These are phyloP conservation scores for Fimicolochytrium jonesii DNA, from an alignment of 192 early-diverging fungal species.

Conservation along the genomic window DNA sequence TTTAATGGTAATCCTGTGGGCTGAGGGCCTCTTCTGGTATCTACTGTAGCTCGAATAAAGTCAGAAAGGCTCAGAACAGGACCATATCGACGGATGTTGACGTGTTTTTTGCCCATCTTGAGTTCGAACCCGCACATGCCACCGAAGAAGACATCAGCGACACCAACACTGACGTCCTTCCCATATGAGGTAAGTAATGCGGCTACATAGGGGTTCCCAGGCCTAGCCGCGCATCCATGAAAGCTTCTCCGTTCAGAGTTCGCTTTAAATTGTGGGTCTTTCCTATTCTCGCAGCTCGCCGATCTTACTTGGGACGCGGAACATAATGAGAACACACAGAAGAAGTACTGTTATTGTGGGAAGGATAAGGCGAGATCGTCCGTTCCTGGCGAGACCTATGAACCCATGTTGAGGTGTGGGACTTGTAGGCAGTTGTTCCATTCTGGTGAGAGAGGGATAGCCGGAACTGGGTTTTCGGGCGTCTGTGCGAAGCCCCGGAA, in stretches of 20 bases:
- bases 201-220: neutral
- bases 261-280: neutral
- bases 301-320: constrained; percentile 38
- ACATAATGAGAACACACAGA: constrained; percentile 58
- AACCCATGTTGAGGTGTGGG: constrained; percentile 65
- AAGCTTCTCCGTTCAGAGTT: too few species aligned
- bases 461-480: neutral
- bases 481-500: too few species aligned
- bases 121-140: too few species aligned
- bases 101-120: too few species aligned
- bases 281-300: neutral
- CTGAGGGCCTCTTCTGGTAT: too few species aligned
- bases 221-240: neutral
- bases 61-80: too few species aligned
- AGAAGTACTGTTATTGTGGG: constrained; percentile 79
- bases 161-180: neutral
- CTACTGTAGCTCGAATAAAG: too few species aligned
- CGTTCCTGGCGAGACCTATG: constrained; percentile 35
- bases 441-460: constrained; percentile 45
- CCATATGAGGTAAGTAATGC: neutral
- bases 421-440: constrained; percentile 71
- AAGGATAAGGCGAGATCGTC: constrained; percentile 47
- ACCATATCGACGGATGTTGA: too few species aligned
- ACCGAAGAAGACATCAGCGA: too few species aligned
- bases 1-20: too few species aligned